These are phyloP conservation scores for Paragyromitra xinjiangensis DNA, from an alignment of 495 filamentous ascomycete species.

Conservation along the genomic window DNA sequence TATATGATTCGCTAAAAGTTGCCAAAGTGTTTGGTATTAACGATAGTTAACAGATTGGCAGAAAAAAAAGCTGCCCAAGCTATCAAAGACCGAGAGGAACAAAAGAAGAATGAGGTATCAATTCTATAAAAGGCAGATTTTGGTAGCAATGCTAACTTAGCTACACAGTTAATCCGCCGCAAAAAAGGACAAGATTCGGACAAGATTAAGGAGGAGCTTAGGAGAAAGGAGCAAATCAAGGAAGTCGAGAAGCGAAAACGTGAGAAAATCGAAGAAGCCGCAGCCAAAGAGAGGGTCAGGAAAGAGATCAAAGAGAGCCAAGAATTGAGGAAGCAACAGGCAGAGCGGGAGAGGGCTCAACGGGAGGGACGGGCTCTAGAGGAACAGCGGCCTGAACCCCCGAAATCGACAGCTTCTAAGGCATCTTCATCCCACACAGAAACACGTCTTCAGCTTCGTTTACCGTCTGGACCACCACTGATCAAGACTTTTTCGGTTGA, in stretches of 20 bases:
- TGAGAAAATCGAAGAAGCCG: slow-evolving; percentile 88
- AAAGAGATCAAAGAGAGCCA: slow-evolving; percentile 93
- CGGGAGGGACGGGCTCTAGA: slow-evolving; percentile 72
- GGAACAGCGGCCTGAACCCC: slow-evolving; percentile 60
- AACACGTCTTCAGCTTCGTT: slow-evolving; percentile 83
- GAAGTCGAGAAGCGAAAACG: slow-evolving; percentile 81
- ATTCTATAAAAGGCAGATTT: not conserved
- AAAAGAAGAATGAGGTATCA: slow-evolving; percentile 85
- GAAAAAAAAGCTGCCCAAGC: slow-evolving; percentile 76
- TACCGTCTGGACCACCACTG: slow-evolving; percentile 69
- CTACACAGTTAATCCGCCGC: slow-evolving; percentile 62
- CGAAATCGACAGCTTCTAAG: slow-evolving; percentile 63
- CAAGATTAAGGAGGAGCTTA: slow-evolving; percentile 81
- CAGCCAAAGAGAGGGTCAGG: slow-evolving; percentile 85
- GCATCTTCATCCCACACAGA: slow-evolving; percentile 71
- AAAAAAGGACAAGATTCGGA: slow-evolving; percentile 84
- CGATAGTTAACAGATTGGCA: slow-evolving; percentile 61
- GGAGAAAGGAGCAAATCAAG: slow-evolving; percentile 87
- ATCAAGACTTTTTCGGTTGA: slow-evolving; percentile 84
- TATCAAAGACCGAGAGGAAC: slow-evolving; percentile 79
- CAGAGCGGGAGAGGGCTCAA: slow-evolving; percentile 83
- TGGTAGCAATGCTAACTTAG: slow-evolving; percentile 13
- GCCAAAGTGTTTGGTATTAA: slow-evolving; percentile 8
- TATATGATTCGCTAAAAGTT: not conserved
- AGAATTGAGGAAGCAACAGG: slow-evolving; percentile 79